phyloP scores from a whole-genome alignment of 2,329 filamentous ascomycete species.

The Aspergillus nomiae region DNA sequence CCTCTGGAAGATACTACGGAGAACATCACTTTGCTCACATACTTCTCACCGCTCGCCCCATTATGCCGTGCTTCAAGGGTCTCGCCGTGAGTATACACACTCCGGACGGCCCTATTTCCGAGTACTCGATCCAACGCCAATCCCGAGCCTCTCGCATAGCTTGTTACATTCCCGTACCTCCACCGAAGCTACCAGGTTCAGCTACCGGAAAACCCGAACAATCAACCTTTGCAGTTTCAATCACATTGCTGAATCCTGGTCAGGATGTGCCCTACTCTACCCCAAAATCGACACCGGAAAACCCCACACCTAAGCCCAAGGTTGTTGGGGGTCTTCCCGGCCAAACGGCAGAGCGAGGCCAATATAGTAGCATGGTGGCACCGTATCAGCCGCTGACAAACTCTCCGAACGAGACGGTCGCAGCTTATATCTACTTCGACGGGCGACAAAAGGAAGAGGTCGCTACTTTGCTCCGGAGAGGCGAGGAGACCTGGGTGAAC shows the following conservation, averaged over 20 bases:
- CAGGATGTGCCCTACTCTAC: constrained; percentile 91
- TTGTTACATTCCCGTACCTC: constrained; percentile 94
- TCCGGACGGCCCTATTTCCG: constrained; percentile 75
- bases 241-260: constrained; percentile 87
- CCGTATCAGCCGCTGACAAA: constrained; percentile 92
- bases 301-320: constrained; percentile 80
- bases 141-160: constrained; percentile 89
- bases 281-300: constrained; percentile 73
- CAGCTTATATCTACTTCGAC: constrained; percentile 98
- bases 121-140: constrained; percentile 94
- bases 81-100: constrained; percentile 97
- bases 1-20: constrained; percentile 7
- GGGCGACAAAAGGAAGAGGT: constrained; percentile 95
- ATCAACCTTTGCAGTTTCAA: constrained; percentile 96
- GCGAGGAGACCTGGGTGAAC: constrained; percentile 99
- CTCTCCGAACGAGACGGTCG: constrained; percentile 94
- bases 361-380: constrained; percentile 62
- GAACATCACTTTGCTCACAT: constrained; percentile 2
- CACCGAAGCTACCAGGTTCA: constrained; percentile 72
- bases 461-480: constrained; percentile 84
- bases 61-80: constrained; percentile 97
- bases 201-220: constrained; percentile 79
- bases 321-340: constrained; percentile 73
- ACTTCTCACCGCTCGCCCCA: constrained; percentile 16
- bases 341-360: constrained; percentile 53